Evolutionary conservation across 2,329 filamentous ascomycete species (phyloP), one percentile per base, ranked within the genome.

Genomic region (Harringtonia lauricola): DNA sequence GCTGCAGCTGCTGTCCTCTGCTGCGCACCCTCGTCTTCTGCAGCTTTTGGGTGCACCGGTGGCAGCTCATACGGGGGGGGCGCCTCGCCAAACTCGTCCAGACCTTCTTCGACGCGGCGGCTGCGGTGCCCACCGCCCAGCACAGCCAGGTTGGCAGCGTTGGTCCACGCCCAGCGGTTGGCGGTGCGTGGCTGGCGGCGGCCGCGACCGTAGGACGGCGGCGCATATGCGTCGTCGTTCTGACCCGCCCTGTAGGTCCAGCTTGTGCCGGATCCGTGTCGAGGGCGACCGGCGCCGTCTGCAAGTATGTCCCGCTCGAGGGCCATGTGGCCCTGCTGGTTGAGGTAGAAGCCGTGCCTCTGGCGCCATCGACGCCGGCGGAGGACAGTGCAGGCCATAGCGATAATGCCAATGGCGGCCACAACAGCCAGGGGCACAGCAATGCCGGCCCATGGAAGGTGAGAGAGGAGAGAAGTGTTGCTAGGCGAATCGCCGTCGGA

Each of bases 1-100:
- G 6, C 24, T 26, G 24, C 24, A 7, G 7, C 24, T 26, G n/a
- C 24, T 10, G 24, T 10, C 24, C 10, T 10, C 24, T 26, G 24
- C 6, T 10, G 10, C 24, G 24, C 24, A 26, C 24, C 10, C 24
- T 42, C 42, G 14, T 28, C 40, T 14, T 31, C 36, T 31, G 41
- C 36, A 4, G 33, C 21, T 22, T 42, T 42, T 15, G 7, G 31
- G 9, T 12, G 40, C 7, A 8, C 14, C 24, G 31, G 15, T 22
- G 36, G 40, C 21, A 22, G 19, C 6, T 49, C 49, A 43, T 56
- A 56, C 5, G 54, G 53, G 42, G 54, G 54, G 33, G 54, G 54
- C 9, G 54, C 52, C 47, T 55, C 53, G 31, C 54, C 54, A 2
- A 52, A 46, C 47, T 55, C 54, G 39, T 56, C 51, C 15, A 56